Conservation (phyloP, 2,329 filamentous ascomycete species). For the Coccinonectria pachysandricola region DNA sequence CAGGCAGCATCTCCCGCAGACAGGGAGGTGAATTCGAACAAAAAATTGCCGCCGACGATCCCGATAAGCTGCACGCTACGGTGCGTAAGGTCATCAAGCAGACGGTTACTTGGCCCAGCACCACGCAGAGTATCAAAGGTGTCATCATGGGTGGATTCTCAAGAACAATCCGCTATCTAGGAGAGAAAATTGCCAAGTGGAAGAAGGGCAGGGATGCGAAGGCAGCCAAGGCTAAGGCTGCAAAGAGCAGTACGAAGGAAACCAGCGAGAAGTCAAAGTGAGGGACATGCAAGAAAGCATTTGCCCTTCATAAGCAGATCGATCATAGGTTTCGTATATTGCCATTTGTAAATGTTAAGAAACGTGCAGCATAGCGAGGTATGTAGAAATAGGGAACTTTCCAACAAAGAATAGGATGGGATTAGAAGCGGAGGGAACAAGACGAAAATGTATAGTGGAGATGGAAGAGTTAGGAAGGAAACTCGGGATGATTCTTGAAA, state of each 20-base stretch:
- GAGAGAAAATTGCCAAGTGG: constrained; percentile 69
- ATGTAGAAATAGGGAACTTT: no score
- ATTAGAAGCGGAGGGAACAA: no score
- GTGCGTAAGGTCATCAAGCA: constrained; percentile 70
- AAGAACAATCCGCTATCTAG: constrained; percentile 63
- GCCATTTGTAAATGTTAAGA: no score
- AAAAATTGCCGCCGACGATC: constrained; percentile 63
- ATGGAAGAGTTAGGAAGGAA: no score
- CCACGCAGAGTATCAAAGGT: constrained; percentile 77
- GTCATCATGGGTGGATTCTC: constrained; percentile 65
- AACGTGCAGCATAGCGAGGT: no score
- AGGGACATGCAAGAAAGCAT: no score
- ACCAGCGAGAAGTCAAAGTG: constrained; percentile 10
- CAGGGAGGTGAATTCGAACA: constrained; percentile 79
- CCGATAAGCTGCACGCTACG: constrained; percentile 55
- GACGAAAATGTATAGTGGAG: no score
- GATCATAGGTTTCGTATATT: no score
- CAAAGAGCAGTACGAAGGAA: no score
- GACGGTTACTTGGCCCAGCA: constrained; percentile 88
- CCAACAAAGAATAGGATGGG: no score
- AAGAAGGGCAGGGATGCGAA: constrained; percentile 31
- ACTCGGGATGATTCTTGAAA: no score
- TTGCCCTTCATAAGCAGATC: no score
- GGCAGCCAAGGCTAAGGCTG: constrained; percentile 5
- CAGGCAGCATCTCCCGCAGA: constrained; percentile 56